Base-by-base conservation (phyloP, 331 rosid genomes). In the Acacia pycnantha region DNA sequence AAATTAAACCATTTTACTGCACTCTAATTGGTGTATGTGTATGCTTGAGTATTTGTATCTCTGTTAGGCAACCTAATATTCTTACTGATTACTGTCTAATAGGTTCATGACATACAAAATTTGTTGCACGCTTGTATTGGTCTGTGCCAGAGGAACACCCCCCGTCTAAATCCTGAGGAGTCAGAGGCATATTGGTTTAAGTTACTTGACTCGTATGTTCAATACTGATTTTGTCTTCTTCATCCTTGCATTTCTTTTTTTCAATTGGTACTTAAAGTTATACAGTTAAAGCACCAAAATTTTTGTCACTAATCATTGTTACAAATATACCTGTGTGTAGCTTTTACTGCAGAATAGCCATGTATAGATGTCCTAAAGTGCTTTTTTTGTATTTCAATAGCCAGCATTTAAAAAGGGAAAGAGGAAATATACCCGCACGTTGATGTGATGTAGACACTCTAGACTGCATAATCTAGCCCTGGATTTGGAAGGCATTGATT, bases 141-240 rank as follows among this genome's bases (percentile, higher is more conserved):
- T 75, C 84, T 96, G 84, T 96, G 99, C 86, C 99, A 96, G 82
- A 86, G 99, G 90, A 96, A 96, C 88, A 96, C 98, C 82, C 99
- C 97, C 85, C 97, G 98, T 69, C 82, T 96, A 83, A 94, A 96
- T 84, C 95, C 94, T 66, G 97, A 91, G 91, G 98, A 96, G 81
- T 89, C 98, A 53, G 97, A 96, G 88, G 88, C 92, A 82, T 93
- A 94, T 71, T 96, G 99, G 99, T 94, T 96, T 86, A 92, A 87
- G 87, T 90, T 96, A 84, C 98, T 96, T 19, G 98, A 93, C 90
- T 94, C 95, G 97, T 95, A 88, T 86, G 98, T 88, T 78, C 66
- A 33, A 76, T 79, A 68, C 75, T 64, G 79, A 67, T 67, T 69
- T 8, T 61, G 19, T 73, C 40, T 68, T 40, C 70, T 59, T 71